Evolutionary conservation across 352 stramenopile genomes (phyloP).

Genomic region (Chrysophaeum taylorii): DNA sequence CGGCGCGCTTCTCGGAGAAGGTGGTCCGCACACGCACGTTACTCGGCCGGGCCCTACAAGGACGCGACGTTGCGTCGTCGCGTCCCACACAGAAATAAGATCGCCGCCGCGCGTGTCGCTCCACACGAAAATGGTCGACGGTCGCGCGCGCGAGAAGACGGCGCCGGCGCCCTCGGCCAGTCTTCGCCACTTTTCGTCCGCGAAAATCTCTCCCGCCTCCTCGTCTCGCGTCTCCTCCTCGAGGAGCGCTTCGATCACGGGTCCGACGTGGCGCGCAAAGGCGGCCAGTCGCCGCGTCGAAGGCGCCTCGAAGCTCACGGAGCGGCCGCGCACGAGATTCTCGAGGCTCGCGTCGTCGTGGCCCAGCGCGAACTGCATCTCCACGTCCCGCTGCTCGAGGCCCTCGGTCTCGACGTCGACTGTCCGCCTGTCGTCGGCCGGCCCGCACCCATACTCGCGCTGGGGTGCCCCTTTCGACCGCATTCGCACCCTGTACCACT

Average conservation of each 20-base stretch:
- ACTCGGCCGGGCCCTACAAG: too few relatives aligned
- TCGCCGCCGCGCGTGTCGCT: too few relatives aligned
- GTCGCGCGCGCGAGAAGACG: neutral
- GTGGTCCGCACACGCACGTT: too few relatives aligned
- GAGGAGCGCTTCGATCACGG: neutral
- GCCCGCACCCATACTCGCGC: too few relatives aligned
- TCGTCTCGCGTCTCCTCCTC: neutral
- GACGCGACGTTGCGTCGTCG: too few relatives aligned
- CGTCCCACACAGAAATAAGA: too few relatives aligned
- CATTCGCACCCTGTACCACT: neutral
- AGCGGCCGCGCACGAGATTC: neutral
- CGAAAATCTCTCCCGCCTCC: neutral
- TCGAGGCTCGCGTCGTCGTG: conserved; percentile 6
- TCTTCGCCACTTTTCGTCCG: neutral
- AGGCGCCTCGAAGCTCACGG: neutral
- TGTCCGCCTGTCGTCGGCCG: too few relatives aligned
- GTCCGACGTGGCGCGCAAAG: neutral
- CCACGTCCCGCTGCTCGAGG: neutral
- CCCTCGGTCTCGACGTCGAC: neutral
- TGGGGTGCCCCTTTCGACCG: neutral
- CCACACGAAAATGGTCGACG: too few relatives aligned
- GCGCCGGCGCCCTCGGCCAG: neutral
- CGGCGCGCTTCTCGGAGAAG: too few relatives aligned
- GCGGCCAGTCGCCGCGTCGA: neutral
- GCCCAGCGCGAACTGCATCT: conserved; percentile 10